Conservation (phyloP, 2,329 filamentous ascomycete genomes). For the Microsporum audouinii region DNA sequence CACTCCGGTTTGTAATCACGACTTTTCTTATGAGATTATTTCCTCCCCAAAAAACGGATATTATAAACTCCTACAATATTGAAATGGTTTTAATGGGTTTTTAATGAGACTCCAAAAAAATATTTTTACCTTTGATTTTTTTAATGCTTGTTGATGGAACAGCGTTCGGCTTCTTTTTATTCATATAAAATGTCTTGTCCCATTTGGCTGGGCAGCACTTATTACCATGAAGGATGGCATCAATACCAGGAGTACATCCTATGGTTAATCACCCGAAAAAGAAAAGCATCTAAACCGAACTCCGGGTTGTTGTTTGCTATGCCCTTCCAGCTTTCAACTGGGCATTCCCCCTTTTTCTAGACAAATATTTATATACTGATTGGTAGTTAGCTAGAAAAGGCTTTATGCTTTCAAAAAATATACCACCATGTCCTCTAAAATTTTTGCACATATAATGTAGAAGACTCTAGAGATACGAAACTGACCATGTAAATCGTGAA, state of each 20-base stretch:
- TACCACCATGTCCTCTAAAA: not conserved
- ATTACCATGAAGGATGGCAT: not conserved
- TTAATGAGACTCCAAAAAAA: not conserved
- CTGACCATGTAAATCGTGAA: not conserved
- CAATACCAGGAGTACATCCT: not conserved
- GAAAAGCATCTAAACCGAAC: not conserved
- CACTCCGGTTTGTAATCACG: not conserved
- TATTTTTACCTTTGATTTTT: not conserved
- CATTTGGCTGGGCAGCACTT: not conserved
- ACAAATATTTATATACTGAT: not conserved
- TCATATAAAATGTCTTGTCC: not conserved
- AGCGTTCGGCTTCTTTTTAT: not conserved
- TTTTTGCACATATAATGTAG: not conserved
- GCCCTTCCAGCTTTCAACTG: not conserved
- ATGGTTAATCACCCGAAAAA: not conserved
- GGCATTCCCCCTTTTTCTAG: not conserved
- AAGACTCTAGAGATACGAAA: not conserved
- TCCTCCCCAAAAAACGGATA: not conserved
- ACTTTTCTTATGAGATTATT: constrained; percentile 1
- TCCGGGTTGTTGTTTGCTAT: not conserved
- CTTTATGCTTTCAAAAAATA: not conserved
- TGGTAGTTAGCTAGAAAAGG: not conserved
- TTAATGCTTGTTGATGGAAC: not conserved
- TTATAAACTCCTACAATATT: not conserved
- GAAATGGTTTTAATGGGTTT: not conserved